Evolutionary conservation across 495 filamentous ascomycete genomes (phyloP).

Genomic region (Bathelium albidoporum): DNA sequence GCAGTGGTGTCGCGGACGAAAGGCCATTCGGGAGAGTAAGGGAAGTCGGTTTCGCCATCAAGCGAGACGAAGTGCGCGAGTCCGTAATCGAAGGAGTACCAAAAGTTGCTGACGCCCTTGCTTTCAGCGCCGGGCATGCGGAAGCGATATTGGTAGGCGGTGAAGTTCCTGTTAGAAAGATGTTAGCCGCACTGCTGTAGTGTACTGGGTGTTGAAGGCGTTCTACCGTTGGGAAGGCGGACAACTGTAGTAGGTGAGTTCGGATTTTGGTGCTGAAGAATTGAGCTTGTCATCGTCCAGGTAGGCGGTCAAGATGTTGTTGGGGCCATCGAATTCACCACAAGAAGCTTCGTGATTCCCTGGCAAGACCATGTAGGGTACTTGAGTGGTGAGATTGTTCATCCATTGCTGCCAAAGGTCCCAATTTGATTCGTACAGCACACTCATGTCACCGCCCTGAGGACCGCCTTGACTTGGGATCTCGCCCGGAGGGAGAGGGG

Average conservation of each 20-base stretch:
- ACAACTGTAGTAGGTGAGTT: slow-evolving; percentile 39
- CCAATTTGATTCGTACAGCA: slow-evolving; percentile 41
- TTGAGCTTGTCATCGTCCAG: slow-evolving; percentile 30
- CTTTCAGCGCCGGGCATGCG: slow-evolving; percentile 13
- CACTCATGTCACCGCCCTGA: slow-evolving; percentile 41
- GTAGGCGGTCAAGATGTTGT: slow-evolving; percentile 39
- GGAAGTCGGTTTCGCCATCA: slow-evolving; percentile 18
- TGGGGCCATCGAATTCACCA: slow-evolving; percentile 41
- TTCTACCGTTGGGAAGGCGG: slow-evolving; percentile 29
- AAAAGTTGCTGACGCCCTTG: slow-evolving; percentile 15
- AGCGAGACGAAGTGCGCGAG: slow-evolving; percentile 16
- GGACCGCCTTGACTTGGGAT: slow-evolving; percentile 40
- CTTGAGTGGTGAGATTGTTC: slow-evolving; percentile 18
- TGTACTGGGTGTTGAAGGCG: background rate
- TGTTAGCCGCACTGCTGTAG: background rate
- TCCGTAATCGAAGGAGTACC: slow-evolving; percentile 18
- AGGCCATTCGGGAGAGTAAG: slow-evolving; percentile 33
- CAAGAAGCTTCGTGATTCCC: slow-evolving; percentile 28
- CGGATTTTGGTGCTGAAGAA: slow-evolving; percentile 20
- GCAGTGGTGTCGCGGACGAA: slow-evolving; percentile 33
- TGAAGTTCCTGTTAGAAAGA: slow-evolving; percentile 33
- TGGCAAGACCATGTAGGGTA: slow-evolving; percentile 30
- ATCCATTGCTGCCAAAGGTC: slow-evolving; percentile 41
- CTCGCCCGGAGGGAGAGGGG: slow-evolving; percentile 39
- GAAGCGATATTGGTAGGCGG: slow-evolving; percentile 16